Evolutionary conservation across 768 basidiomycete species (phyloP).

Genomic region (Dentipellis sp.): DNA sequence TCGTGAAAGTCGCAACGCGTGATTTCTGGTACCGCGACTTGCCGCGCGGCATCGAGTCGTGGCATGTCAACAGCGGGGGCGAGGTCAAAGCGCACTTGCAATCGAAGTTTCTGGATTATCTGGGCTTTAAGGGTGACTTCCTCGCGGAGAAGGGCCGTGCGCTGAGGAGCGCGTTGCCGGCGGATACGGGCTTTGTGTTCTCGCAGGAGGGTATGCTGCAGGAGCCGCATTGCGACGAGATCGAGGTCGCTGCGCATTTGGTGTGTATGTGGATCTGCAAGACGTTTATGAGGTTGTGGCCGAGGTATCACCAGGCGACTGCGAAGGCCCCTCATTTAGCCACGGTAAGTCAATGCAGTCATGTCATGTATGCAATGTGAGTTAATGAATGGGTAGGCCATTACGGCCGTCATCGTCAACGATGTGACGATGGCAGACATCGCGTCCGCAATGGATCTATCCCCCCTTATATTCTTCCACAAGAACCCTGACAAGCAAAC

Average conservation of each 20-base stretch:
- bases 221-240: neutral
- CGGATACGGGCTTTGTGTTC: neutral
- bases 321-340: neutral
- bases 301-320: slow-evolving; percentile 16
- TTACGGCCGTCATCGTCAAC: neutral
- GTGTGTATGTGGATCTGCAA: slow-evolving; percentile 24
- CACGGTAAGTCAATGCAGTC: neutral
- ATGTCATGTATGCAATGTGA: too few species aligned
- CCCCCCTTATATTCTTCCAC: neutral
- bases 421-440: neutral
- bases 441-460: neutral
- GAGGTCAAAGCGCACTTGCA: neutral
- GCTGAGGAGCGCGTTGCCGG: neutral
- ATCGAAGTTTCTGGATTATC: neutral
- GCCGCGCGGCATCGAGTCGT: neutral
- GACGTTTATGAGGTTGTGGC: slow-evolving; percentile 15
- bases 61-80: neutral
- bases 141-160: neutral
- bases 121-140: neutral
- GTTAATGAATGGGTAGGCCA: too few species aligned
- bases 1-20: slow-evolving; percentile 18
- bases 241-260: slow-evolving; percentile 22
- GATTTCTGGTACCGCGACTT: slow-evolving; percentile 15
- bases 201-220: neutral
- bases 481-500: neutral